Conservation (phyloP, 495 filamentous ascomycete genomes). For the Hypoxylon intermedium region DNA sequence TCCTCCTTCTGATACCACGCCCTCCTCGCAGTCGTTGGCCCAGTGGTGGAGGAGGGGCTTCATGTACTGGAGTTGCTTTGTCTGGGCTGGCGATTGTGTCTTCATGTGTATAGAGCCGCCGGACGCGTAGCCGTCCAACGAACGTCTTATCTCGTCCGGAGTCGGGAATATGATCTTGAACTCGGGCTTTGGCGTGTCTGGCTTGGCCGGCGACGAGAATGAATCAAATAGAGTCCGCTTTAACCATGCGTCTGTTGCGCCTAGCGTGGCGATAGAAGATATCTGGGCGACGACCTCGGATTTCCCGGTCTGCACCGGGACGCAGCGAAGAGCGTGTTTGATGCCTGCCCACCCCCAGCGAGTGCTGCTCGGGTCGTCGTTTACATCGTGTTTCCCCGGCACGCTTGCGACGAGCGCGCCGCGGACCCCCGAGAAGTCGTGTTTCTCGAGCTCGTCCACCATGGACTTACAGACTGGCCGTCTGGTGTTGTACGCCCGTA, state of each 20-base stretch:
- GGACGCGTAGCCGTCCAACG: constrained; percentile 77
- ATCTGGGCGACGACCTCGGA: constrained; percentile 76
- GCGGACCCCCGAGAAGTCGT: constrained; percentile 74
- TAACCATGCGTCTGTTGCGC: constrained; percentile 77
- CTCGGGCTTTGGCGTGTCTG: constrained; percentile 29
- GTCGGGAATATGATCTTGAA: constrained; percentile 82
- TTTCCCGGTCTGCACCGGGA: constrained; percentile 51
- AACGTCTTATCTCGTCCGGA: constrained; percentile 75
- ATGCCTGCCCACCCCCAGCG: constrained; percentile 79
- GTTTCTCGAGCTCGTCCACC: constrained; percentile 61
- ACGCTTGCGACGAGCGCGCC: constrained; percentile 80
- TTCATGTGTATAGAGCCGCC: constrained; percentile 86
- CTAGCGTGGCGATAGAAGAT: constrained; percentile 84
- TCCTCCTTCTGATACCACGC: constrained; percentile 16
- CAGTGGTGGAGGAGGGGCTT: constrained; percentile 74
- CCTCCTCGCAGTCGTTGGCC: constrained; percentile 61
- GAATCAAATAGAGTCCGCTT: constrained; percentile 65
- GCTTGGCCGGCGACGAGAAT: constrained; percentile 26
- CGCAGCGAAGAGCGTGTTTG: constrained; percentile 61
- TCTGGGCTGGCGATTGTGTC: constrained; percentile 68
- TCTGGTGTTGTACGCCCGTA: constrained; percentile 68
- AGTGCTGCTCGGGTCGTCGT: constrained; percentile 53
- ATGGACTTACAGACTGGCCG: constrained; percentile 58
- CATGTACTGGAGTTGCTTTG: constrained; percentile 78
- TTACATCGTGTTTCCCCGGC: constrained; percentile 67